A percentile compares a stretch with the other conserved stretches of the same genome.
Evolutionary conservation across 768 basidiomycete species (phyloP).

Genomic region (Suillus bovinus): DNA sequence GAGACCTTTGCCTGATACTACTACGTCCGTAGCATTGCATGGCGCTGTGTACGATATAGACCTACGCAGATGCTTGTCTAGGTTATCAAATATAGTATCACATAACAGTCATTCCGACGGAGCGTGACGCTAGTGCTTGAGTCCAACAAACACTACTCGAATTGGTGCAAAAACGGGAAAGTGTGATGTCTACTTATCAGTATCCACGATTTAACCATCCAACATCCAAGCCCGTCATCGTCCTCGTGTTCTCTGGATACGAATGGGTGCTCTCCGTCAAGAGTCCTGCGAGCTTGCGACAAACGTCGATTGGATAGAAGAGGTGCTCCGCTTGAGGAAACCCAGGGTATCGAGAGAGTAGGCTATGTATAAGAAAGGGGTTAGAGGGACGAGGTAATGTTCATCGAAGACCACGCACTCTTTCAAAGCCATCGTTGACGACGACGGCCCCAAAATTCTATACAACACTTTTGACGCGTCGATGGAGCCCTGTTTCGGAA

Average conservation of each 20-base stretch:
- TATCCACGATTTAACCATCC: constrained; percentile 63
- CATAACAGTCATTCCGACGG: background rate
- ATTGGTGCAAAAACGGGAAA: background rate
- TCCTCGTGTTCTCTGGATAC: constrained; percentile 74
- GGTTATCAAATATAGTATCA: background rate
- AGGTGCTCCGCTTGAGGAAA: constrained; percentile 90
- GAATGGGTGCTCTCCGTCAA: constrained; percentile 76
- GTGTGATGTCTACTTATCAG: background rate
- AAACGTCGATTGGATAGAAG: constrained; percentile 78
- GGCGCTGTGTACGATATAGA: background rate
- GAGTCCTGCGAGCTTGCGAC: constrained; percentile 65
- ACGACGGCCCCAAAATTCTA: constrained; percentile 69
- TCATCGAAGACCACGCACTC: constrained; percentile 38
- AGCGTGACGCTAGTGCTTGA: background rate
- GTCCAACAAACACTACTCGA: background rate
- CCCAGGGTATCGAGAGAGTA: constrained; percentile 71
- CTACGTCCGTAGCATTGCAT: no score
- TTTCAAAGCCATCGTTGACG: constrained; percentile 51
- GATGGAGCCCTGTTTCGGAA: constrained; percentile 63
- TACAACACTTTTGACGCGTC: constrained; percentile 83
- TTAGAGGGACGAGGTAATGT: background rate
- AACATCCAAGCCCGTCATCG: constrained; percentile 80
- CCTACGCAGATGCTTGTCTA: background rate
- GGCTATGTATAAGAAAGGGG: constrained; percentile 34
- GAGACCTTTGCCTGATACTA: background rate